phyloP scores from a whole-genome alignment of 2,329 filamentous ascomycete species.

The Cercospora nicotianae region DNA sequence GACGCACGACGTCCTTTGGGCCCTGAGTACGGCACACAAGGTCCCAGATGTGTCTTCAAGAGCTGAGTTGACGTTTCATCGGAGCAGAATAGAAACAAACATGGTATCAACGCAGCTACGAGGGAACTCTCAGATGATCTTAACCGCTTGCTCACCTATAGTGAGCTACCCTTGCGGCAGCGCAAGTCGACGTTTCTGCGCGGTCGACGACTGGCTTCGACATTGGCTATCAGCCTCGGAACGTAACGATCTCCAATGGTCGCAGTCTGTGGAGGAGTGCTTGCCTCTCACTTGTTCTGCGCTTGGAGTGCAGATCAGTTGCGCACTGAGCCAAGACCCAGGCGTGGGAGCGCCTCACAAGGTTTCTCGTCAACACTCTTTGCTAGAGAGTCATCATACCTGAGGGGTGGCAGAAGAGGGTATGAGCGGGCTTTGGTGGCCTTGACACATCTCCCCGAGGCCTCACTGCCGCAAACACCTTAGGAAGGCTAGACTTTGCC shows the following conservation, averaged over 20 bases:
- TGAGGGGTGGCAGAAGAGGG: not conserved
- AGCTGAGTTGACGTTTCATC: not conserved
- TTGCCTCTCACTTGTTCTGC: not conserved
- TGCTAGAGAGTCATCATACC: not conserved
- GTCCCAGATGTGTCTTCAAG: not conserved
- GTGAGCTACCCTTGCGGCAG: not conserved
- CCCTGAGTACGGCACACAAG: not conserved
- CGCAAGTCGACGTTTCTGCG: not conserved
- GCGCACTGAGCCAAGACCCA: not conserved
- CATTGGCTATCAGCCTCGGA: not conserved
- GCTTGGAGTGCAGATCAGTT: not conserved
- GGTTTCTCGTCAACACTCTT: not conserved
- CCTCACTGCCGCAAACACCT: not conserved
- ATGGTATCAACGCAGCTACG: not conserved
- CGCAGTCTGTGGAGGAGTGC: not conserved
- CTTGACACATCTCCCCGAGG: not conserved
- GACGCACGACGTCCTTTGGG: not conserved
- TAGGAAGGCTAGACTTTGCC: not conserved
- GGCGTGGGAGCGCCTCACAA: not conserved
- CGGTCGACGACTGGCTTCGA: not conserved
- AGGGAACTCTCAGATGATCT: not conserved
- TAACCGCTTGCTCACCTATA: not conserved
- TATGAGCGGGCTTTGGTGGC: not conserved
- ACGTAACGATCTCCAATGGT: not conserved
- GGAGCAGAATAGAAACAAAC: not conserved